Evolutionary conservation across 768 basidiomycete genomes (phyloP), one percentile per base, ranked within the genome.

Genomic region (Clavulina sp.): DNA sequence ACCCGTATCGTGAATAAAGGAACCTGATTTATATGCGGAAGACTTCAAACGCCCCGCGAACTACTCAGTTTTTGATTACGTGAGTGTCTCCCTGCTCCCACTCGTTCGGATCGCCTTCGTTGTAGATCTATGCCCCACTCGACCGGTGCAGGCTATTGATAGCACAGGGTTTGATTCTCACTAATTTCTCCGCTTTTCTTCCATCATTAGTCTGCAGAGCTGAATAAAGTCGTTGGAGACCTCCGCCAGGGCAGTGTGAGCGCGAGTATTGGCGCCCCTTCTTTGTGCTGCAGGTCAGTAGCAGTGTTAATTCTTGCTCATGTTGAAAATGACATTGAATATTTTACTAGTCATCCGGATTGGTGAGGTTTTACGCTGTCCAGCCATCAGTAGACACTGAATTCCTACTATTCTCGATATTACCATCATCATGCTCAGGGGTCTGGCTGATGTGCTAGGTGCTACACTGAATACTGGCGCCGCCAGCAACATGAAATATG

Each of bases 51-150:
- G 56, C 9, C 36, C 51, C 3, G 53, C 26, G 28, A 54, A 57
- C 28, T 57, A 57, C 38, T 55, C 54, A 4, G 47, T 52, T 1
- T 38, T 47, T 18, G 49, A 57, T 36, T 55, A 55, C 21, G 52
- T 57, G 31, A 33, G 56, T 3, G 33, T 29, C 16, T 34, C 26
- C 24, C n/a, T 19, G 51, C 49, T n/a, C n/a, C n/a, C n/a, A n/a
- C n/a, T n/a, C n/a, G n/a, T n/a, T n/a, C n/a, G n/a, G n/a, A n/a
- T n/a, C n/a, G n/a, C n/a, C n/a, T n/a, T n/a, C n/a, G n/a, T n/a
- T n/a, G n/a, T n/a, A n/a, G n/a, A n/a, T n/a, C n/a, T n/a, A n/a
- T n/a, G n/a, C n/a, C n/a, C n/a, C n/a, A n/a, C n/a, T n/a, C n/a
- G n/a, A n/a, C n/a, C n/a, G n/a, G n/a, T n/a, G n/a, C n/a, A n/a